phyloP scores from a whole-genome alignment of 352 stramenopile species.

The Globisporangium ultimum region DNA sequence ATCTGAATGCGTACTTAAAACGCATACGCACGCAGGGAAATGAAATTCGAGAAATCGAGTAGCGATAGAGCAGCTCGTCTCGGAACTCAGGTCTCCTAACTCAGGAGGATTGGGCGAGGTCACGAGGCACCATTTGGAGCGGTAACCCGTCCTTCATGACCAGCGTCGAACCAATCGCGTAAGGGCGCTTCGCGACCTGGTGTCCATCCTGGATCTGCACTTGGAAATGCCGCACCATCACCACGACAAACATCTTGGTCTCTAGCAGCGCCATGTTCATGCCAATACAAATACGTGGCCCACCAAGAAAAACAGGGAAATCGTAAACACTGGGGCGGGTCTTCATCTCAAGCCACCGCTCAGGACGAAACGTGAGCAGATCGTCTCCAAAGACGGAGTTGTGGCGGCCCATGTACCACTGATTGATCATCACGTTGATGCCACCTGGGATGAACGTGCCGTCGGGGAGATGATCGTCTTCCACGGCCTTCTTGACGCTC shows the following conservation, averaged over 20 bases:
- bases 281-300: slow-evolving; percentile 62
- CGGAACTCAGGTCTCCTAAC: too few relatives aligned
- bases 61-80: too few relatives aligned
- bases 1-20: too few relatives aligned
- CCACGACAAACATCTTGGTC: slow-evolving; percentile 49
- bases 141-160: slow-evolving; percentile 47
- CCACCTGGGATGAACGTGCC: slow-evolving; percentile 64
- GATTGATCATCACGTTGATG: slow-evolving; percentile 55
- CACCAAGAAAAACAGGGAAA: slow-evolving; percentile 74
- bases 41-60: too few relatives aligned
- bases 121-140: slow-evolving; percentile 30
- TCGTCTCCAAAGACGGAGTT: slow-evolving; percentile 50
- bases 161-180: slow-evolving; percentile 43
- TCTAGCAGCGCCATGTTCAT: slow-evolving; percentile 73
- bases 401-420: slow-evolving; percentile 46
- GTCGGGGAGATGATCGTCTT: slow-evolving; percentile 1
- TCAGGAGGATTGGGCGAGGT: too few relatives aligned
- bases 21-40: too few relatives aligned
- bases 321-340: slow-evolving; percentile 56
- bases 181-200: slow-evolving; percentile 27
- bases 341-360: slow-evolving; percentile 60
- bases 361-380: slow-evolving; percentile 44
- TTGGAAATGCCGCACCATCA: slow-evolving; percentile 36
- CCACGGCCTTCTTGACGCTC: background rate
- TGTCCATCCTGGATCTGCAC: slow-evolving; percentile 39